Evolutionary conservation across 441 rosid species (phyloP).

Genomic region (Aquilaria agallochum): DNA sequence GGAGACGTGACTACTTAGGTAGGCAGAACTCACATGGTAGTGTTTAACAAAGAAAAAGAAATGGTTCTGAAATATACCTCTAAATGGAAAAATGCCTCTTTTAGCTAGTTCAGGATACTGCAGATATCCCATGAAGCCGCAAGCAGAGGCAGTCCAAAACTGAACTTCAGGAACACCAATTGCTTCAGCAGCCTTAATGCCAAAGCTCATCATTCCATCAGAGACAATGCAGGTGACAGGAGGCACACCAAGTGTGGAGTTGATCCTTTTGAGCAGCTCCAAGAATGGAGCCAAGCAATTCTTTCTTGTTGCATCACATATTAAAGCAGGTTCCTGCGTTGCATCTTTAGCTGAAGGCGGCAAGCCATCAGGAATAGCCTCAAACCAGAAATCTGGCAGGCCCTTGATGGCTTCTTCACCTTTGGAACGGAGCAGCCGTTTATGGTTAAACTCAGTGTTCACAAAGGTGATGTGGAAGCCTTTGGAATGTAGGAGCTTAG

Average conservation of each 20-base stretch:
- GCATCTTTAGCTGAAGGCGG: constrained; percentile 21
- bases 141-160: constrained; percentile 34
- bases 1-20: constrained; percentile 8
- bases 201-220: constrained; percentile 29
- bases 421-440: constrained; percentile 23
- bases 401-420: constrained; percentile 19
- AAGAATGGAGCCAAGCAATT: constrained; percentile 19
- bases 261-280: constrained; percentile 18
- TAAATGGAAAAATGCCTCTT: constrained; percentile 23
- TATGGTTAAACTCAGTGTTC: constrained; percentile 24
- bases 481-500: constrained; percentile 23
- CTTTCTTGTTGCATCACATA: constrained; percentile 15
- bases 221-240: constrained; percentile 24
- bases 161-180: constrained; percentile 23
- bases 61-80: constrained; percentile 10
- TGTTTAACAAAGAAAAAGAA: neutral
- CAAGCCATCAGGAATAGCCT: constrained; percentile 33
- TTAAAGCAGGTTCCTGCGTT: constrained; percentile 18
- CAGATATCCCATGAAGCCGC: constrained; percentile 25
- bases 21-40: neutral
- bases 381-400: constrained; percentile 17
- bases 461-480: constrained; percentile 25
- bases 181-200: constrained; percentile 17
- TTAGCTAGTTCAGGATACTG: constrained; percentile 18
- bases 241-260: constrained; percentile 11